Evolutionary conservation across 75 land plant genomes (phyloP).

Genomic region (Pinus taeda): DNA sequence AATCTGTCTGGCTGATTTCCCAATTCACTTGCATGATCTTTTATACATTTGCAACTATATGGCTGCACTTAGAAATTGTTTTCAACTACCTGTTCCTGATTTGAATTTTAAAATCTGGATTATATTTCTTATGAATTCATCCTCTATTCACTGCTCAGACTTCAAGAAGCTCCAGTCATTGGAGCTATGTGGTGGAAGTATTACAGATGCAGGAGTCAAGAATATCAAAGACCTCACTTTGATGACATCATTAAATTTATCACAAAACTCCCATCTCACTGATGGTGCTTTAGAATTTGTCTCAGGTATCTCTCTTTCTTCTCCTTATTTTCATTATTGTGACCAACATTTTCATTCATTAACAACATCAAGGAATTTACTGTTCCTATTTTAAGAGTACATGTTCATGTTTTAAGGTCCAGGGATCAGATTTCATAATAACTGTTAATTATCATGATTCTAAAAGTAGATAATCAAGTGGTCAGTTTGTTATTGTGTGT

Average conservation of each 20-base stretch:
- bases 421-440: too few species aligned
- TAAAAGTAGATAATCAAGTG: not conserved
- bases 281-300: constrained; percentile 76
- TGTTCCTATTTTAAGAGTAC: not conserved
- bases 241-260: constrained; percentile 76
- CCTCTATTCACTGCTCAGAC: constrained; percentile 35
- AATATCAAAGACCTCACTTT: constrained; percentile 82
- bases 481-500: not conserved
- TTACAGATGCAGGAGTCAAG: constrained; percentile 95
- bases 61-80: not conserved
- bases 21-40: too few species aligned
- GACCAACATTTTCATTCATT: not conserved
- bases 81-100: not conserved
- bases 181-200: constrained; percentile 95
- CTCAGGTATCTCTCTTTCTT: constrained; percentile 50
- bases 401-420: too few species aligned
- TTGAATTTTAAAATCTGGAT: not conserved
- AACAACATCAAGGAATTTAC: not conserved
- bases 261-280: constrained; percentile 82
- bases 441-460: not conserved
- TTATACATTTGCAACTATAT: too few species aligned
- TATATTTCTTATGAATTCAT: not conserved
- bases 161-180: constrained; percentile 90
- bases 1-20: too few species aligned
- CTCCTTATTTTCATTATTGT: not conserved